Conservation (phyloP, 1,284 basidiomycete species). For the Tilletiopsis washingtonensis region DNA sequence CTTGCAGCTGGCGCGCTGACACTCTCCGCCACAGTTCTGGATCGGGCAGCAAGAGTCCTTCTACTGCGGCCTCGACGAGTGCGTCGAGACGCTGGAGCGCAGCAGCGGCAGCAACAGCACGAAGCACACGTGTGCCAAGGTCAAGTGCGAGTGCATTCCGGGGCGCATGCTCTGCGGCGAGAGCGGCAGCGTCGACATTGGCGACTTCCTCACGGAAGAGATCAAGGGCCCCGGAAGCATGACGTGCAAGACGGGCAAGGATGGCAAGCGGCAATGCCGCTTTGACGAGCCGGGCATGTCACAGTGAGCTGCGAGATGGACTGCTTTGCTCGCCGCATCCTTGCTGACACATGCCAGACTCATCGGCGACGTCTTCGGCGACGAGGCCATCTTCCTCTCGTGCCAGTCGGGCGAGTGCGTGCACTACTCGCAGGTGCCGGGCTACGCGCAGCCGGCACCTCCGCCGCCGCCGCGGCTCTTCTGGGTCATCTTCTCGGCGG, state of each 20-base stretch:
- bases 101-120: slow-evolving; percentile 13
- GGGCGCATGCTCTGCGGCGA: slow-evolving; percentile 91
- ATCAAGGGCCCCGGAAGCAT: slow-evolving; percentile 87
- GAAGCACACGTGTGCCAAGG: slow-evolving; percentile 56
- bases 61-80: slow-evolving; percentile 75
- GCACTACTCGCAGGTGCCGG: slow-evolving; percentile 86
- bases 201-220: slow-evolving; percentile 79
- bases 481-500: slow-evolving; percentile 76
- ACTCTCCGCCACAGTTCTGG: slow-evolving; percentile 94
- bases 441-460: slow-evolving; percentile 46
- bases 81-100: slow-evolving; percentile 51
- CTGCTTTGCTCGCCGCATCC: background rate
- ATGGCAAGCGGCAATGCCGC: slow-evolving; percentile 56
- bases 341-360: slow-evolving; percentile 77
- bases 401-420: slow-evolving; percentile 89
- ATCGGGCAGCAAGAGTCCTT: slow-evolving; percentile 87
- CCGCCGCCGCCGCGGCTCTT: slow-evolving; percentile 25
- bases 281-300: slow-evolving; percentile 75
- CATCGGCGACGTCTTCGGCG: slow-evolving; percentile 87
- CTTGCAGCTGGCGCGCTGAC: slow-evolving; percentile 25
- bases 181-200: slow-evolving; percentile 91
- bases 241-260: slow-evolving; percentile 60
- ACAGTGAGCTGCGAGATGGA: background rate
- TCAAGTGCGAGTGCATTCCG: slow-evolving; percentile 84
- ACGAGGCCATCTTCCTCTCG: slow-evolving; percentile 74